phyloP scores from a whole-genome alignment of 768 basidiomycete species.

The Tubosaeta sp. region DNA sequence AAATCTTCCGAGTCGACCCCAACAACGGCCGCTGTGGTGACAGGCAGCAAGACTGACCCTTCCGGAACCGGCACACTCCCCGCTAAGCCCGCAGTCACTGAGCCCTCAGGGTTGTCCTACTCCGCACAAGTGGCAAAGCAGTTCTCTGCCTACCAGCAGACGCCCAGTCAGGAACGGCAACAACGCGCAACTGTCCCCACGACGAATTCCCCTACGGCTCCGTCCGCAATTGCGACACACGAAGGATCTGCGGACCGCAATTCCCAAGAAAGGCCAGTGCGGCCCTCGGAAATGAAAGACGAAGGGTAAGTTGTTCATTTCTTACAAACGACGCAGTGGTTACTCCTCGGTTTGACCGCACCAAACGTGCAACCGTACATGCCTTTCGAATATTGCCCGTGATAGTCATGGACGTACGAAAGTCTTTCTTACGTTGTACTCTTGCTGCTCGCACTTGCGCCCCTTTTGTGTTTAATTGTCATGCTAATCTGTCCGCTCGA shows the following conservation, averaged over 20 bases:
- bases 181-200: constrained; percentile 32
- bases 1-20: constrained; percentile 15
- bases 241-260: constrained; percentile 28
- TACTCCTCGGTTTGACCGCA: background rate
- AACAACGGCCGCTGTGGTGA: constrained; percentile 9
- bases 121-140: constrained; percentile 64
- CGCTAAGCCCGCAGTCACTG: constrained; percentile 24
- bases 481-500: constrained; percentile 26
- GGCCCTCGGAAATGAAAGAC: constrained; percentile 74
- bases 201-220: constrained; percentile 26
- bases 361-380: constrained; percentile 10
- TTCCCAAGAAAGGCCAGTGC: constrained; percentile 49
- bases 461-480: constrained; percentile 20
- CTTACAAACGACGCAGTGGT: constrained; percentile 12
- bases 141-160: constrained; percentile 61
- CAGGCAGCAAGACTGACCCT: constrained; percentile 22
- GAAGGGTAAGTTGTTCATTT: constrained; percentile 62
- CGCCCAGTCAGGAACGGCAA: constrained; percentile 60
- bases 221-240: constrained; percentile 34
- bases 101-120: constrained; percentile 42
- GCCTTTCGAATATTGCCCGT: constrained; percentile 13
- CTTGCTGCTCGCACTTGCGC: constrained; percentile 12
- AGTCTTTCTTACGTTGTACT: constrained; percentile 16
- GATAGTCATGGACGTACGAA: constrained; percentile 25
- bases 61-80: constrained; percentile 21